These are phyloP conservation scores for Pulveroboletus sp. DNA, from an alignment of 768 basidiomycete species.

Conservation along the genomic window DNA sequence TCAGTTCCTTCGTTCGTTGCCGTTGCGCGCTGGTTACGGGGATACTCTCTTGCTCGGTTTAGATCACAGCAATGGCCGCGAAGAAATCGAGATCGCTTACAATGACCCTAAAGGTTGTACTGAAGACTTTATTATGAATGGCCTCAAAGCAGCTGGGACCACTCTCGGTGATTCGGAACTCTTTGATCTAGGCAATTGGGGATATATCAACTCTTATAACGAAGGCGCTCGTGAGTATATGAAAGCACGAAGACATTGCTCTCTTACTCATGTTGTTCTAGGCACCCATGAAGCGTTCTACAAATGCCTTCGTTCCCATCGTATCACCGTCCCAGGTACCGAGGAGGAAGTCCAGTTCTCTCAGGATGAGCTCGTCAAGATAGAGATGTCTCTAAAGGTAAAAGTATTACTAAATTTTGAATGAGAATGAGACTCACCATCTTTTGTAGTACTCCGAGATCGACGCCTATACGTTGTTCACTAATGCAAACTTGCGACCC, in stretches of 20 bases:
- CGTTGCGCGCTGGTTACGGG: conserved; percentile 66
- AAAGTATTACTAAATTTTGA: no score
- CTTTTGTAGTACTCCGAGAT: conserved; percentile 67
- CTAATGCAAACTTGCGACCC: conserved; percentile 72
- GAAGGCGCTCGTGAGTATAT: conserved; percentile 43
- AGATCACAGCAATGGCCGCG: conserved; percentile 74
- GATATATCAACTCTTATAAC: conserved; percentile 64
- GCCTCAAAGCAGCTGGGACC: conserved; percentile 64
- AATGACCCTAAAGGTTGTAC: conserved; percentile 78
- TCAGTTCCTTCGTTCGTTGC: conserved; percentile 74
- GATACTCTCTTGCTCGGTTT: conserved; percentile 91
- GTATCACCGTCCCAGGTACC: conserved; percentile 48
- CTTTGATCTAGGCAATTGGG: conserved; percentile 71
- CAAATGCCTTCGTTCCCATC: conserved; percentile 61
- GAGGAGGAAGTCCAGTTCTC: conserved; percentile 50
- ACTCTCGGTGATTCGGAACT: conserved; percentile 63
- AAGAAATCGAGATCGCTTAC: conserved; percentile 81
- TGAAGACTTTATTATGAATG: conserved; percentile 82
- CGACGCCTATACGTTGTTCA: conserved; percentile 71
- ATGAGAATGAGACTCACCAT: no score
- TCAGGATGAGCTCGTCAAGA: conserved; percentile 73
- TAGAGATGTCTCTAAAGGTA: conserved; percentile 90
- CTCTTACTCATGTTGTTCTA: conserved; percentile 26
- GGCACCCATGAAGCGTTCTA: conserved; percentile 86
- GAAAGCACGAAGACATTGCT: background rate